Base-by-base conservation (phyloP, 2,329 filamentous ascomycete genomes). In the Mollisia scopiformis region DNA sequence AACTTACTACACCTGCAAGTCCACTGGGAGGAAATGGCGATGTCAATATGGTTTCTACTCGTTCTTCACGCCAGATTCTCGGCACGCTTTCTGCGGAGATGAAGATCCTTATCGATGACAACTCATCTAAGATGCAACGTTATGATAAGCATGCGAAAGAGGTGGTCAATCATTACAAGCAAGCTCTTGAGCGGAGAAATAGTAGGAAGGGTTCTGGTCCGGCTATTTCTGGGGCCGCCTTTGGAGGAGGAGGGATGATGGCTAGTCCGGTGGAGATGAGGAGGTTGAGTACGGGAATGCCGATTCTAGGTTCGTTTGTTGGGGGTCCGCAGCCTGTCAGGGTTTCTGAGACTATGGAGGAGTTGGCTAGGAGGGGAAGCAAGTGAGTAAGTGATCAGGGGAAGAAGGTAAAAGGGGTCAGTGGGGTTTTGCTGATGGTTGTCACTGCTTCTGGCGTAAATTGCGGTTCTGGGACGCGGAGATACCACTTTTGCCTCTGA, bases 71-170 rank as follows among this genome's bases (percentile, higher is more conserved):
- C 23, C n/a, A 14, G 14, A 28, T 33, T 33, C 49, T 11, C 19
- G 41, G 19, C 33, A 10, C 39, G 8, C 39, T 21, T 6, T 21
- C 10, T 10, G n/a, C 6, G 23, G 13, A 58, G 37, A 19, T 70
- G 0, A 39, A 46, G 30, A 46, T 59, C 7, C 58, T 71, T 10
- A 47, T 68, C 11, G 43, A 67, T n/a, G 19, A 47, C 2, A 57
- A 58, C 1, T 27, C 53, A 0, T 41, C 49, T 11, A 65, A 70
- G 21, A 51, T 71, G 35, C 64, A 65, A 35, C 52, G 25, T 3
- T 69, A 70, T 31, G 65, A 70, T 54, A n/a, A 8, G n/a, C 67
- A 69, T 49, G 62, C 57, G 10, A 47, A 64, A 6, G 23, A 49
- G 5, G 55, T 54, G 2, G 2, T 56, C 4, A 33, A 39, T 14